Percentiles rank a stretch among this genome's conserved stretches.
Conservation (phyloP, 2,329 filamentous ascomycete species). For the Monilinia vaccinii-corymbosi region DNA sequence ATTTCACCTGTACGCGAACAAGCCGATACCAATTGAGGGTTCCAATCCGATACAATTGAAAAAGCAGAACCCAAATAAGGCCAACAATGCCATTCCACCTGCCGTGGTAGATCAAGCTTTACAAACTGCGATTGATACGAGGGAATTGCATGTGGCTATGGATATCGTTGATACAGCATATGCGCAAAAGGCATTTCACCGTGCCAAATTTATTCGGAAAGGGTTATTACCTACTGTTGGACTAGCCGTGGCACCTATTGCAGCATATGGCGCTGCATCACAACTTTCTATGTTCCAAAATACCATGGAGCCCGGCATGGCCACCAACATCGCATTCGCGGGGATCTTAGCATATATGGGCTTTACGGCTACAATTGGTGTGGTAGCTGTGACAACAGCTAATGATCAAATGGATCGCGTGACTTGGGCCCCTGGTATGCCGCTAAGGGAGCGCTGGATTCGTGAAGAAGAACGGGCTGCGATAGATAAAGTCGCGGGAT, state of each 20-base stretch:
- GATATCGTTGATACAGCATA: constrained; percentile 65
- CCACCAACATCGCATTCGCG: constrained; percentile 69
- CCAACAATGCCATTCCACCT: constrained; percentile 63
- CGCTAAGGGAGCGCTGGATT: constrained; percentile 73
- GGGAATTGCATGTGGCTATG: constrained; percentile 69
- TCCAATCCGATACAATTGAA: constrained; percentile 51
- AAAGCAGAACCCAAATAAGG: constrained; percentile 56
- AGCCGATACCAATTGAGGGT: constrained; percentile 59
- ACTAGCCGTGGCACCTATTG: constrained; percentile 51
- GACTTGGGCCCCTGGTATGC: constrained; percentile 77
- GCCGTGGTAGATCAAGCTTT: constrained; percentile 65
- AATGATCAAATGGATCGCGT: constrained; percentile 96
- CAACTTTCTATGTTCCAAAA: constrained; percentile 58
- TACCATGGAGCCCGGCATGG: constrained; percentile 66
- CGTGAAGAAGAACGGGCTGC: constrained; percentile 84
- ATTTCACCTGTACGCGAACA: constrained; percentile 75
- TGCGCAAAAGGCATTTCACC: constrained; percentile 54
- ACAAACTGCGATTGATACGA: constrained; percentile 67
- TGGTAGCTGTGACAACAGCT: constrained; percentile 74
- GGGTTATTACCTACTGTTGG: constrained; percentile 50
- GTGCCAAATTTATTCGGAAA: constrained; percentile 57
- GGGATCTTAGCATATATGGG: constrained; percentile 77
- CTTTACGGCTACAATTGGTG: constrained; percentile 71
- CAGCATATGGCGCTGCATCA: constrained; percentile 60
- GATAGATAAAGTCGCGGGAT: constrained; percentile 73